Conservation (phyloP, 1,284 basidiomycete species). For the Ganoderma sinense region DNA sequence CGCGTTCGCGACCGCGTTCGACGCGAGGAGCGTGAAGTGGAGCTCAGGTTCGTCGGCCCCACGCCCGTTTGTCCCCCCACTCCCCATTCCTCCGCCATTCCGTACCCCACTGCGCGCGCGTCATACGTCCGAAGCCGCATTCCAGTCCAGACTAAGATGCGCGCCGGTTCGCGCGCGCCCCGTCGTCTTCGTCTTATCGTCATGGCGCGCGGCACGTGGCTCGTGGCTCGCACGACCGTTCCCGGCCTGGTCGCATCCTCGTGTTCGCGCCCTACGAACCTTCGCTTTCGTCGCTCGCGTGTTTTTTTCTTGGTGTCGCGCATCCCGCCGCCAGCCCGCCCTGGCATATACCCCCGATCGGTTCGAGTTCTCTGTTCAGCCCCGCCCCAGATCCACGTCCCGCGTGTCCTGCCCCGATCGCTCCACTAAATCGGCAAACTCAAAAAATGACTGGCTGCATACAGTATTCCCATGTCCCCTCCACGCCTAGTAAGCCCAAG, state of each 20-base stretch:
- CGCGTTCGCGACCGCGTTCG: neutral
- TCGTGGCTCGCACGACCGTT: no score
- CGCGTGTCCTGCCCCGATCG: neutral
- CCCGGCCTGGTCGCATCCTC: no score
- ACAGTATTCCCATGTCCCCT: no score
- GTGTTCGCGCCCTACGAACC: no score
- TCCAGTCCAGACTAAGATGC: neutral
- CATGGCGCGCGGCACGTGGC: no score
- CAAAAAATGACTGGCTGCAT: neutral
- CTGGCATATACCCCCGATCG: neutral
- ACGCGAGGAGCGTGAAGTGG: neutral
- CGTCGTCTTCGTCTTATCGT: no score
- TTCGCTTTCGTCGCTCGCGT: no score
- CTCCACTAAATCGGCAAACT: neutral
- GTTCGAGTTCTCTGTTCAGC: no score
- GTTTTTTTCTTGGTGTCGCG: neutral
- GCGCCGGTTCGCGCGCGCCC: no score
- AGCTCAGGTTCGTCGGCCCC: neutral
- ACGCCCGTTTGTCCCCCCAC: neutral
- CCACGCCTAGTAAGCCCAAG: no score
- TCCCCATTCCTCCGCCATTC: neutral
- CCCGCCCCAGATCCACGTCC: no score
- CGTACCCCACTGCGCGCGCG: neutral
- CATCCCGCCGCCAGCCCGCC: no score
- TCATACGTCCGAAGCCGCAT: neutral